Evolutionary conservation across 1,284 basidiomycete species (phyloP), one percentile per base, ranked within the genome.

Genomic region (Microbotryomycetes sp.): DNA sequence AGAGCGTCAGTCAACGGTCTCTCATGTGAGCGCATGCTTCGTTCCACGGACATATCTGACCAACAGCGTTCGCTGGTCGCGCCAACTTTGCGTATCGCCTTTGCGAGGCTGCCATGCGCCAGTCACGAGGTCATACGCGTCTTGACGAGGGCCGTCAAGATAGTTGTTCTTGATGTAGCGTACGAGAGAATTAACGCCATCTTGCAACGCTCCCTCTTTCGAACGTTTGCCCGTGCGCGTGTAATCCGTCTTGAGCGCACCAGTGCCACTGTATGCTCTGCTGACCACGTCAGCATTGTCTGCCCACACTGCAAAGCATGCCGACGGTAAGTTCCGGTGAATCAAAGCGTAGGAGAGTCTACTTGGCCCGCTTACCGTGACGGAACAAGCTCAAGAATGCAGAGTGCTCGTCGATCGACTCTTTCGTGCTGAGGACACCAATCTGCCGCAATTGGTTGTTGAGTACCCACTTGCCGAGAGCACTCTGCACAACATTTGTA

Each of bases 161-260:
- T 91, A 93, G 75, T 97, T 98, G 79, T 98, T 98, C 80, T 88
- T 92, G 68, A 97, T 73, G 74, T 98, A 99, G 64, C 96, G 84
- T 76, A 86, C 81, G 2, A 85, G 75, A 21, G 88, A 88, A 76
- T 97, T 98, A 75, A 85, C 79, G 1, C 91, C 90, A 76, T 98
- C 96, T 72, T 92, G 85, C 52, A 96, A 71, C 28, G 80, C 75
- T 28, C 94, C 94, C 64, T 85, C 83, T 56, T 80, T 83, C 3
- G 90, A 91, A 24, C 93, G 83, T 75, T 88, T 88, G 70, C 92
- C 94, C 0, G 92, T 97, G 52, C 76, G 81, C 9, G 93, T 98
- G 74, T 91, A 97, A 77, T 98, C 96, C 1, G 91, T 92, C 77
- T 98, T 99, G 69, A 99, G 78, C 1, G 96, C 96, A 16, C 90